These are phyloP conservation scores for Talaromyces sp. DNA, from an alignment of 2,329 filamentous ascomycete species.

Conservation along the genomic window DNA sequence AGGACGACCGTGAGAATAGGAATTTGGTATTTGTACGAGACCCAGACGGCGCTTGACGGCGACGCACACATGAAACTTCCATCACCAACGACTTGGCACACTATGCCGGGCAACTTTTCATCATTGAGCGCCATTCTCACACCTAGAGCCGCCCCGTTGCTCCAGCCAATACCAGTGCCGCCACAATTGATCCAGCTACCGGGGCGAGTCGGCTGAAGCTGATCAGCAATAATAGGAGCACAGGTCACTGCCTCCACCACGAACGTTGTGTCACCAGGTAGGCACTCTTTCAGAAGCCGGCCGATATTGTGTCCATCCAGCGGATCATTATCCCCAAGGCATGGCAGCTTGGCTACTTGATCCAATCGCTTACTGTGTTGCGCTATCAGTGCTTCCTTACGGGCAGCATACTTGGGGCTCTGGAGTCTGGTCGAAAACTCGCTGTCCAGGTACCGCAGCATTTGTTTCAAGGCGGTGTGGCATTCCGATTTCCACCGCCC, in stretches of 20 bases:
- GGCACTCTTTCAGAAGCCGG: not conserved
- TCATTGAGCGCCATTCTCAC: conserved; percentile 1
- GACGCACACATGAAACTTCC: conserved; percentile 6
- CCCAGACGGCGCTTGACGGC: conserved; percentile 3
- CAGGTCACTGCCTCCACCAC: conserved; percentile 7
- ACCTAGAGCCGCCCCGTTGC: conserved; percentile 1
- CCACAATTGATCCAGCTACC: conserved; percentile 5
- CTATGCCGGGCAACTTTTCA: conserved; percentile 1
- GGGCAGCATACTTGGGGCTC: not conserved
- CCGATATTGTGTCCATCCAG: conserved; percentile 1
- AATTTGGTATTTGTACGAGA: conserved; percentile 2
- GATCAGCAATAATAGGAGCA: not conserved
- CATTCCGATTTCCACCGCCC: conserved; percentile 59
- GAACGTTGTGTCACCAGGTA: conserved; percentile 7
- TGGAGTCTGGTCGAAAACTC: conserved; percentile 18
- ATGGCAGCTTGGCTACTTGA: not conserved
- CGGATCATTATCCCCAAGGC: not conserved
- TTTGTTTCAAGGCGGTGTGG: conserved; percentile 57
- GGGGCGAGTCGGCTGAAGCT: not conserved
- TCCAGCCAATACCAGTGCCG: conserved; percentile 2
- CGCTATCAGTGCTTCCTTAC: not conserved
- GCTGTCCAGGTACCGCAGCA: conserved; percentile 52
- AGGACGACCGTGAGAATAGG: conserved; percentile 5
- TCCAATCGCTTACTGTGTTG: not conserved
- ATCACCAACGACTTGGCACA: conserved; percentile 8